A percentile compares a stretch with the other conserved stretches of the same genome.
phyloP scores from a whole-genome alignment of 1,139 yeast genomes.

The Trichomonascaceae sp. region DNA sequence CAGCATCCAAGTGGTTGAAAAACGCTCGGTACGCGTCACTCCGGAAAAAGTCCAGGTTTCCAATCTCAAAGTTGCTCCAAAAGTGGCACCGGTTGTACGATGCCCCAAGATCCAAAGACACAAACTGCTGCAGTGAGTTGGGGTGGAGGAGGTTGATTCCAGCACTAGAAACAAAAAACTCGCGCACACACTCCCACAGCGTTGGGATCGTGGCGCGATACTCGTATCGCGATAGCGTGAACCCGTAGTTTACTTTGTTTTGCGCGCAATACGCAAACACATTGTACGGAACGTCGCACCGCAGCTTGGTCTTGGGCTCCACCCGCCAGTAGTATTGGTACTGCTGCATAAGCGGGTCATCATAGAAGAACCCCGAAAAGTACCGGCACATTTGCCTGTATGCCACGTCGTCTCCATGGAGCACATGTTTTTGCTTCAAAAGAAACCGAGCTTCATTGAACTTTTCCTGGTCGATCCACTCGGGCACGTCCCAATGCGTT shows the following conservation, averaged over 20 bases:
- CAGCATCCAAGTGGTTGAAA: slow-evolving; percentile 55
- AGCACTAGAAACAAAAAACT: slow-evolving; percentile 42
- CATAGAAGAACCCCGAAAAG: slow-evolving; percentile 54
- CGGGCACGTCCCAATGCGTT: slow-evolving; percentile 64
- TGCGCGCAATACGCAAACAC: slow-evolving; percentile 50
- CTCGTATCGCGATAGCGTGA: slow-evolving; percentile 54
- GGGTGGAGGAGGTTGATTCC: slow-evolving; percentile 39
- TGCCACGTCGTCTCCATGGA: slow-evolving; percentile 49
- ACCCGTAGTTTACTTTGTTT: slow-evolving; percentile 48
- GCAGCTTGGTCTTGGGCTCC: slow-evolving; percentile 50
- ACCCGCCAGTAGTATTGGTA: slow-evolving; percentile 66
- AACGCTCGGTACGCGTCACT: slow-evolving; percentile 49
- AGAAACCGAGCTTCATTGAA: slow-evolving; percentile 38
- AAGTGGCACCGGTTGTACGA: slow-evolving; percentile 71
- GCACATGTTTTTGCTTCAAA: slow-evolving; percentile 37
- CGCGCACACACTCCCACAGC: slow-evolving; percentile 43
- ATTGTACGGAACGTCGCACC: slow-evolving; percentile 54
- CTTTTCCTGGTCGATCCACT: slow-evolving; percentile 47
- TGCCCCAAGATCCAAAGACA: slow-evolving; percentile 41
- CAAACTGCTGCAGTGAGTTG: slow-evolving; percentile 60
- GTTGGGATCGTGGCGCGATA: slow-evolving; percentile 44
- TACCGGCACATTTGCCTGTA: slow-evolving; percentile 71
- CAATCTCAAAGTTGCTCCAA: slow-evolving; percentile 90
- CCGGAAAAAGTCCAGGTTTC: slow-evolving; percentile 66
- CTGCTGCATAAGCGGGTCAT: slow-evolving; percentile 37